phyloP scores from a whole-genome alignment of 169 alveolate genomes.

The Amoebophrya sp. region DNA sequence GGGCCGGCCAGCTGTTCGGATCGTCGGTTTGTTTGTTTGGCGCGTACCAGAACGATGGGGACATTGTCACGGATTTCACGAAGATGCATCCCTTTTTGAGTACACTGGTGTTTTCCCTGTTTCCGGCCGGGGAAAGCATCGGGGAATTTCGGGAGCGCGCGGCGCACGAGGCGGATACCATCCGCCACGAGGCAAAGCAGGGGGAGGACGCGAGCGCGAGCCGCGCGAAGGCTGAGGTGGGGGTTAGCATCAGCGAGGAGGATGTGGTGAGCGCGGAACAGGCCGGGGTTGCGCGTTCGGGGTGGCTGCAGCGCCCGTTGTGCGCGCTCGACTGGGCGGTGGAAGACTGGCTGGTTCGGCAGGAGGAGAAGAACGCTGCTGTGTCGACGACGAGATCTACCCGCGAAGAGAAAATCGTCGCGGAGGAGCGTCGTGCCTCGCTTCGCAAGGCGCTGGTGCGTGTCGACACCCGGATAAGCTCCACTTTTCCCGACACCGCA shows the following conservation, averaged over 20 bases:
- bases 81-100: background rate
- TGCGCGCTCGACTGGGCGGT: background rate
- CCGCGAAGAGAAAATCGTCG: too few relatives aligned
- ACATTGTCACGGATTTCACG: background rate
- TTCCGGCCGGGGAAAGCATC: background rate
- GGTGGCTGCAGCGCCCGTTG: background rate
- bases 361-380: too few relatives aligned
- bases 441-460: background rate
- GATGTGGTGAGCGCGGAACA: too few relatives aligned
- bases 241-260: too few relatives aligned
- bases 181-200: background rate
- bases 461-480: background rate
- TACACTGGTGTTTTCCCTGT: background rate
- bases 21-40: background rate
- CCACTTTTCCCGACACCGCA: background rate
- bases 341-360: background rate
- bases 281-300: too few relatives aligned
- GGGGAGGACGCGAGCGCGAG: too few relatives aligned
- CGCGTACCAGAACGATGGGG: background rate
- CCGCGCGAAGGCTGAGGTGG: too few relatives aligned
- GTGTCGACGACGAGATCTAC: too few relatives aligned
- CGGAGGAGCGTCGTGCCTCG: too few relatives aligned
- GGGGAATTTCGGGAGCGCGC: background rate
- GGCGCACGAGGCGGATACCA: background rate
- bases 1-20: background rate